Base-by-base conservation (phyloP, 2,329 filamentous ascomycete species). In the Fusarium globosum region DNA sequence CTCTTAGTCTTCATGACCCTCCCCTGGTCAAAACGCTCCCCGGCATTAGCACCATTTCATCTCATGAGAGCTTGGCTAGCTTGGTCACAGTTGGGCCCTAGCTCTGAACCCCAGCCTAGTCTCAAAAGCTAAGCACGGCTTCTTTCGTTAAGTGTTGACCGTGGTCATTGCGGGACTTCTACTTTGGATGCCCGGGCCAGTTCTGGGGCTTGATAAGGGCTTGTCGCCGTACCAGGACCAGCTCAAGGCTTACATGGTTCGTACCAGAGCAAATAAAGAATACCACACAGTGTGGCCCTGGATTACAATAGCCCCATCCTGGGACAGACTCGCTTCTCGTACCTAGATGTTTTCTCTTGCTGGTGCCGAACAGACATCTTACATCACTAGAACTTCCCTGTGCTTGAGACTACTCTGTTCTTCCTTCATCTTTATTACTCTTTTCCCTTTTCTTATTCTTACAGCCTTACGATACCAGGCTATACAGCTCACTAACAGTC, bases 201-300 rank as follows among this genome's bases (percentile, higher is more conserved):
- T 68, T 76, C 72, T 76, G 72, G 70, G 65, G 75, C 69, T 75
- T 77, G 75, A 77, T 77, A 77, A 77, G 71, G 69, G 67, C 71
- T 61, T 57, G 65, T 45, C 45, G 61, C 66, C 70, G 71, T 70
- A 61, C 64, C 61, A 68, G 76, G 62, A 63, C 64, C 64, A 68
- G 65, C 63, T 75, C 72, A 70, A 73, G 70, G 51, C 57, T 64
- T 68, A 59, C 62, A 76, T 69, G 71, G 71, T 74, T 73, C 70
- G 68, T 76, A 73, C 69, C 64, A 73, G 64, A 76, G 60, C 53
- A 72, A 72, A 70, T 77, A 75, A 70, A 76, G 68, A 65, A 72
- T 71, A 75, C 71, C 69, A 74, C 71, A 74, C 75, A 76, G 72
- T 76, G 76, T 78, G 76, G 70, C 61, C 69, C 65, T 64, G 68